Percentiles rank a stretch among this genome's conserved stretches.
phyloP scores from a whole-genome alignment of 805 yeast species.

The Kodamaea jinghongensis region DNA sequence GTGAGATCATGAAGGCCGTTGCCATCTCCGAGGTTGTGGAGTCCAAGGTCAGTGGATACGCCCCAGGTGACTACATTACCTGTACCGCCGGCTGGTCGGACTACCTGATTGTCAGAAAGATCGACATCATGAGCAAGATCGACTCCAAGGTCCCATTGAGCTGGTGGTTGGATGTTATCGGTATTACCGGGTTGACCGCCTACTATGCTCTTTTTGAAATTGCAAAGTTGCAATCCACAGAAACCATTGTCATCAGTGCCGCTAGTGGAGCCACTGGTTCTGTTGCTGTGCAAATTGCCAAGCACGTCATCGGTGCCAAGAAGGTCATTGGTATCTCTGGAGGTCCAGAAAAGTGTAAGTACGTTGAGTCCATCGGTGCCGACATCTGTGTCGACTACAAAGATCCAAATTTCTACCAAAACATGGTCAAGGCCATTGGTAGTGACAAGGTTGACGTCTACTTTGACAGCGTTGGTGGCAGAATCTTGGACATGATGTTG shows the following conservation, averaged over 20 bases:
- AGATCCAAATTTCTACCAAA: conserved; percentile 26
- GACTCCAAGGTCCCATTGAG: conserved; percentile 19
- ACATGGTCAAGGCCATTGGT: conserved; percentile 35
- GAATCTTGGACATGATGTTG: conserved; percentile 47
- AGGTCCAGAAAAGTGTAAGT: conserved; percentile 51
- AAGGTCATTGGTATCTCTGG: conserved; percentile 65
- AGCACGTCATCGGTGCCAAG: conserved; percentile 49
- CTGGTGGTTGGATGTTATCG: conserved; percentile 28
- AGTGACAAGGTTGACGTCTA: conserved; percentile 50
- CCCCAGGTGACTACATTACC: conserved; percentile 44
- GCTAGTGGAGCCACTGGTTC: conserved; percentile 79
- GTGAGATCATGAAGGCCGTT: conserved; percentile 43
- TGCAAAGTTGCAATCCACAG: conserved; percentile 44
- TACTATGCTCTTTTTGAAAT: conserved; percentile 52
- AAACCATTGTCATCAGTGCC: conserved; percentile 55
- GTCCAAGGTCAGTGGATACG: conserved; percentile 40
- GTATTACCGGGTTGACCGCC: conserved; percentile 61
- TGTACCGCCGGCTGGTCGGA: conserved; percentile 48
- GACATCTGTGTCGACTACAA: conserved; percentile 56
- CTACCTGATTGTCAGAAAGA: conserved; percentile 35
- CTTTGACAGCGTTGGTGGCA: conserved; percentile 67
- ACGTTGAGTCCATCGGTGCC: conserved; percentile 53
- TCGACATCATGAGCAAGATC: conserved; percentile 26
- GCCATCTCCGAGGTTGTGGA: conserved; percentile 52
- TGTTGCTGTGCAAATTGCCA: conserved; percentile 54